Evolutionary conservation across 1,139 yeast species (phyloP), one percentile per base, ranked within the genome.

Genomic region (Zygosaccharomyces sapae): DNA sequence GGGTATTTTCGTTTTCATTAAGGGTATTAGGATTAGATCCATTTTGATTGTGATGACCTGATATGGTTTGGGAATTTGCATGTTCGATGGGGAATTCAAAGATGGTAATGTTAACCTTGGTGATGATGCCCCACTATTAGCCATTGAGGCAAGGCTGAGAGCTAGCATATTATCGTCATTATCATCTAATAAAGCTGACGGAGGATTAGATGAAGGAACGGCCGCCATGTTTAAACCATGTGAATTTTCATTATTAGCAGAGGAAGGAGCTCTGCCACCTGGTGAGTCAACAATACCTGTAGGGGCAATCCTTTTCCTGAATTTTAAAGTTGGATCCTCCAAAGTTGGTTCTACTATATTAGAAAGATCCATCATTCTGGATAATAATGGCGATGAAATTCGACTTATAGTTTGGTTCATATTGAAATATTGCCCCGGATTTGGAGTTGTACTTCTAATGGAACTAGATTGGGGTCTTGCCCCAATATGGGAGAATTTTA

Each of bases 151-250:
- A 30, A 65, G 48, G 45, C 68, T 63, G 39, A 65, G 50, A 3
- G 68, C 68, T 36, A 65, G 43, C 59, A 65, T 53, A 43, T 62
- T 65, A 49, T 65, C 68, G 30, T 65, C 68, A 41, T 63, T 61
- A 39, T 62, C 64, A 41, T 56, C 64, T 13, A 62, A 52, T 10
- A 59, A 38, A n/a, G 54, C 50, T 9, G 58, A 49, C 16, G 53
- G 50, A 22, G 55, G 54, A 35, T 51, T 44, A 9, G 50, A 47
- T 6, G 52, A 37, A 24, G 51, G 43, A 12, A 48, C 46, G 3
- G 47, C 47, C 7, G 46, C 43, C 47, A 47, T 44, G 19, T 44
- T 45, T 13, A 40, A 22, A 27, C 38, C 47, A 16, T 41, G 46
- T 16, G 49, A 50, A 35, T 45, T 41, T 19, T 41, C 43, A 36